Evolutionary conservation across 176 grass and related monocot species (phyloP).

Genomic region (Carex cristatella): DNA sequence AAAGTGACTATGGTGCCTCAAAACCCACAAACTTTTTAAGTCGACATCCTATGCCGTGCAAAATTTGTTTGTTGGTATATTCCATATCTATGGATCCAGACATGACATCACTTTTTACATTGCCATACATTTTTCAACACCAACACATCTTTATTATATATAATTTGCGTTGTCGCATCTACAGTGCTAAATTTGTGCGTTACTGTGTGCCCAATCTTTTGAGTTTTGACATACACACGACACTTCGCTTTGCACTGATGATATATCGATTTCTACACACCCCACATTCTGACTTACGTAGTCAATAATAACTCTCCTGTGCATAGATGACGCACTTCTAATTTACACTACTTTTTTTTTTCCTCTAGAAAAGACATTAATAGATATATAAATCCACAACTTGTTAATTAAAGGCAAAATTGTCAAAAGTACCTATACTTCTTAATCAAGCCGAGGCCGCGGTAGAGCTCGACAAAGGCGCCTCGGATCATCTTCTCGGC

Average conservation of each 20-base stretch:
- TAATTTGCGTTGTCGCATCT: not conserved
- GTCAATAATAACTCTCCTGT: not conserved
- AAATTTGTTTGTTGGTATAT: not conserved
- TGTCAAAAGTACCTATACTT: conserved; percentile 28
- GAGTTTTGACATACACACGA: not conserved
- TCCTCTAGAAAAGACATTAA: not conserved
- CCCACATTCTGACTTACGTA: not conserved
- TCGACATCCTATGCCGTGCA: not conserved
- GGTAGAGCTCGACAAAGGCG: conserved; percentile 38
- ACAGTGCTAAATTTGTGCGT: not conserved
- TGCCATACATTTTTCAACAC: not conserved
- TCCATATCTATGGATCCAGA: not conserved
- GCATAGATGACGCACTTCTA: not conserved
- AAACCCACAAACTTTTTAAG: not conserved
- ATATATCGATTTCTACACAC: not conserved
- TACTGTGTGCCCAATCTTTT: not conserved
- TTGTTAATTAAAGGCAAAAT: not conserved
- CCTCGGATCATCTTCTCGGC: conserved; percentile 43
- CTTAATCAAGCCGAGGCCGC: conserved; percentile 26
- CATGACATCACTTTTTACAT: not conserved
- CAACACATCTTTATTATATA: not conserved
- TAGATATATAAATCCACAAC: too few species aligned
- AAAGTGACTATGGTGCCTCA: not conserved
- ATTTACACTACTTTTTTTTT: not conserved
- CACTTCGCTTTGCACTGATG: not conserved